Evolutionary conservation across 2,329 filamentous ascomycete genomes (phyloP).

Genomic region (Ascosphaera aggregata): DNA sequence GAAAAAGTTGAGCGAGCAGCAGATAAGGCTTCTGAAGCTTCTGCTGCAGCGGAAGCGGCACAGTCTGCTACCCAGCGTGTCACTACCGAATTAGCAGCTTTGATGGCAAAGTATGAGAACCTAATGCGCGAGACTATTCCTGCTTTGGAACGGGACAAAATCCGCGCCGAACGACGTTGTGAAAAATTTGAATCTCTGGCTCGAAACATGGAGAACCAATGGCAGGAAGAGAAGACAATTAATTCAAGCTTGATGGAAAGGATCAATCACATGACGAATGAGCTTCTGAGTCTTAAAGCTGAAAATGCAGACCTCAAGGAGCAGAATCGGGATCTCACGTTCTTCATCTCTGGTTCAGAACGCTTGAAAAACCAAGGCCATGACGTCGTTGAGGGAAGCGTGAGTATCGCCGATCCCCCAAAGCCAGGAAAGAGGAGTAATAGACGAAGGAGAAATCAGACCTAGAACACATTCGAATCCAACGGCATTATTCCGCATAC

Average conservation of each 20-base stretch:
- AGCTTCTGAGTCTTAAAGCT: constrained; percentile 31
- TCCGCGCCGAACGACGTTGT: constrained; percentile 42
- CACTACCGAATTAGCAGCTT: constrained; percentile 26
- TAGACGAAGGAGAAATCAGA: constrained; percentile 14
- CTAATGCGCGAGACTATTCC: constrained; percentile 36
- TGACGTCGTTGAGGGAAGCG: constrained; percentile 51
- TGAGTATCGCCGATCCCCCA: constrained; percentile 35
- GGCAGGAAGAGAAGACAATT: constrained; percentile 71
- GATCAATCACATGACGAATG: constrained; percentile 41
- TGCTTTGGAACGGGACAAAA: constrained; percentile 47
- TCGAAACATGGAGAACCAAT: constrained; percentile 47
- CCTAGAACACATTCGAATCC: background rate
- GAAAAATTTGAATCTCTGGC: constrained; percentile 54
- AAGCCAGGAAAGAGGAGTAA: constrained; percentile 29
- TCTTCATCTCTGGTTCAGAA: constrained; percentile 69
- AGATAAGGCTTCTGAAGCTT: constrained; percentile 63
- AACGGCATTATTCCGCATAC: background rate
- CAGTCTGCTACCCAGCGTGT: constrained; percentile 43
- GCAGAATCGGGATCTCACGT: constrained; percentile 65
- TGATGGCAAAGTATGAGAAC: constrained; percentile 31
- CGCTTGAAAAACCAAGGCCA: constrained; percentile 46
- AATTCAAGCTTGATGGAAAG: constrained; percentile 58
- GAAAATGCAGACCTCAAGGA: constrained; percentile 55
- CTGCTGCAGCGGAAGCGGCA: constrained; percentile 26
- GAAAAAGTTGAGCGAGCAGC: constrained; percentile 73